A percentile compares a stretch with the other conserved stretches of the same genome.
Conservation (phyloP, 768 basidiomycete species). For the Stropharia rugosoannulata region DNA sequence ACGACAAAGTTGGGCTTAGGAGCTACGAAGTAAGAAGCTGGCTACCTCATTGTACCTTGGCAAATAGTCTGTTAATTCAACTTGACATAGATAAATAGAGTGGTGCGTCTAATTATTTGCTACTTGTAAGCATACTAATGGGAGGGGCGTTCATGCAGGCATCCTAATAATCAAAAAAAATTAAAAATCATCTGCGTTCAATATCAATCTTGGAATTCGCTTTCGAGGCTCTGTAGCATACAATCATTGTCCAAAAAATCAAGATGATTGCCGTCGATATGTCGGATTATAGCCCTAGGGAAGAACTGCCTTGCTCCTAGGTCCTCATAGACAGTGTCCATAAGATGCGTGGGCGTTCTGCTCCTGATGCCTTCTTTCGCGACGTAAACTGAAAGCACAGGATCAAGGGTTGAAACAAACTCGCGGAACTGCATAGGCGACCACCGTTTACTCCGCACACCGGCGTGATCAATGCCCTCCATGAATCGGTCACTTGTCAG, state of each 20-base stretch:
- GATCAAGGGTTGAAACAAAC: not conserved
- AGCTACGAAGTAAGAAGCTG: constrained; percentile 40
- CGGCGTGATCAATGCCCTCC: not conserved
- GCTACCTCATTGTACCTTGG: not conserved
- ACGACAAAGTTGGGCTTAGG: constrained; percentile 84
- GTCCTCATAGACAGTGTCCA: not conserved
- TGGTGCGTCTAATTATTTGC: no score
- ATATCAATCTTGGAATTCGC: not conserved
- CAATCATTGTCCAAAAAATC: not conserved
- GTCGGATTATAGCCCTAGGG: not conserved
- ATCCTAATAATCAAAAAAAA: no score
- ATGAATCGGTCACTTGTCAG: not conserved
- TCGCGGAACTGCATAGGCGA: not conserved
- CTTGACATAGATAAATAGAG: no score
- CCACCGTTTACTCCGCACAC: not conserved
- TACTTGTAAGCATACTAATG: no score
- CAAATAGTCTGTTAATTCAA: not conserved
- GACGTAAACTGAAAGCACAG: constrained; percentile 1
- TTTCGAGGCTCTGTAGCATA: not conserved
- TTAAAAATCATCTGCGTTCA: no score
- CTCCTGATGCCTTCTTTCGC: constrained; percentile 1
- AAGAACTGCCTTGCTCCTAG: not conserved
- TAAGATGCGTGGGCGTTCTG: not conserved
- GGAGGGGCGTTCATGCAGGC: no score
- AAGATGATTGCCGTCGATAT: not conserved